phyloP scores from a whole-genome alignment of 2,329 filamentous ascomycete genomes.

The Lasiodiplodia gonubiensis region DNA sequence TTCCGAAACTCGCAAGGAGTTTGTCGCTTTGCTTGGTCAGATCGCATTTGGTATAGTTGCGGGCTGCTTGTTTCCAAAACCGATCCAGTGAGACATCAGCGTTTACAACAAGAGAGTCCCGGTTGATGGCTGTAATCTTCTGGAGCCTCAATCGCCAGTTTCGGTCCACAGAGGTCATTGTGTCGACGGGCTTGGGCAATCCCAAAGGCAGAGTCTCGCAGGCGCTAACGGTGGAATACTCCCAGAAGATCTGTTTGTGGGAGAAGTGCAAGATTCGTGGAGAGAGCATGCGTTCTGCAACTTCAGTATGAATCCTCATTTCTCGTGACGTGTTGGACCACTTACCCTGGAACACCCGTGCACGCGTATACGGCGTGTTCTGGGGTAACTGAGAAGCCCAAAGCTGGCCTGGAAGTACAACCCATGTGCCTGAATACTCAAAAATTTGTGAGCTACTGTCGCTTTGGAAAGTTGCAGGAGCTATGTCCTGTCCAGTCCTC shows the following conservation, averaged over 20 bases:
- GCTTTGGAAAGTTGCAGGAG: slow-evolving; percentile 33
- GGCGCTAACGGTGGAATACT: slow-evolving; percentile 36
- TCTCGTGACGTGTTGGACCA: not conserved
- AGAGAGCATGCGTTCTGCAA: slow-evolving; percentile 37
- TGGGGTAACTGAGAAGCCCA: slow-evolving; percentile 36
- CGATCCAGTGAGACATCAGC: slow-evolving; percentile 34
- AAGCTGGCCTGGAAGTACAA: slow-evolving; percentile 33
- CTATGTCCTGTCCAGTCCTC: slow-evolving; percentile 32
- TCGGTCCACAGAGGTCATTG: slow-evolving; percentile 32
- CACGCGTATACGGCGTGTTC: slow-evolving; percentile 31
- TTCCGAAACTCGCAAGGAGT: slow-evolving; percentile 38
- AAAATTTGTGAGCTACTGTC: slow-evolving; percentile 34
- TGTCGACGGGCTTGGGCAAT: slow-evolving; percentile 35
- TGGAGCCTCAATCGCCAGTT: slow-evolving; percentile 34
- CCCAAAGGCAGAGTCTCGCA: slow-evolving; percentile 31
- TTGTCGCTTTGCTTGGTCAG: slow-evolving; percentile 36
- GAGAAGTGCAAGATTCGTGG: slow-evolving; percentile 39
- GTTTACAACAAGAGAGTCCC: not conserved
- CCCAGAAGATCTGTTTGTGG: slow-evolving; percentile 38
- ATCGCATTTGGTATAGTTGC: slow-evolving; percentile 35
- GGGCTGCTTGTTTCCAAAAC: slow-evolving; percentile 37
- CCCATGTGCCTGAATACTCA: slow-evolving; percentile 31
- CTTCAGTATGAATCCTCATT: not conserved
- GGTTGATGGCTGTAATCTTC: not conserved
- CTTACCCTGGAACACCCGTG: slow-evolving; percentile 40